Evolutionary conservation across 192 early-diverging fungal species (phyloP).

Genomic region (Geranomyces michiganensis): DNA sequence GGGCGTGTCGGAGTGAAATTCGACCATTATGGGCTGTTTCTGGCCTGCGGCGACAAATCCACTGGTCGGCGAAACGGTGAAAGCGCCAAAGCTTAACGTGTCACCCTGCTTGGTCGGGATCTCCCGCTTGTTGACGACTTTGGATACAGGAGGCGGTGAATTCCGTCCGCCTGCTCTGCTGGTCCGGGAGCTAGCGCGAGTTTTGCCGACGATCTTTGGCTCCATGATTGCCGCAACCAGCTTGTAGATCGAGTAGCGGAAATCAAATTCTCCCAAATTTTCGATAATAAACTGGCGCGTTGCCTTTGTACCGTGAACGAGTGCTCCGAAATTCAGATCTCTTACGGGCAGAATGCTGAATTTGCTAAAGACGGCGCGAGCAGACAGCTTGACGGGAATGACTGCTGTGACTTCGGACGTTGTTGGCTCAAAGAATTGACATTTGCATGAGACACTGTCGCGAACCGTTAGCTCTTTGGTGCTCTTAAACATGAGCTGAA

Average conservation of each 20-base stretch:
- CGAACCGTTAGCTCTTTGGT: conserved; percentile 43
- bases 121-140: conserved; percentile 51
- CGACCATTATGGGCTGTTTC: conserved; percentile 62
- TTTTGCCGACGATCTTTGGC: conserved; percentile 41
- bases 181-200: conserved; percentile 43
- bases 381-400: conserved; percentile 57
- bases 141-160: conserved; percentile 44
- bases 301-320: conserved; percentile 61
- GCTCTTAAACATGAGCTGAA: conserved; percentile 60
- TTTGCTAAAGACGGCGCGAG: conserved; percentile 59
- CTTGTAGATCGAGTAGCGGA: conserved; percentile 62
- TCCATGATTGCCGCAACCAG: conserved; percentile 45
- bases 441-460: conserved; percentile 52
- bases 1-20: conserved; percentile 62
- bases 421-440: conserved; percentile 62
- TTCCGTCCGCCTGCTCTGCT: conserved; percentile 39
- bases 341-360: conserved; percentile 56
- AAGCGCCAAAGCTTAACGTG: conserved; percentile 59
- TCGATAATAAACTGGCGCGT: conserved; percentile 60
- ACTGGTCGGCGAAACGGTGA: conserved; percentile 59
- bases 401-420: conserved; percentile 60
- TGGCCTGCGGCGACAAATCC: conserved; percentile 51
- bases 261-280: conserved; percentile 68
- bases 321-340: conserved; percentile 65
- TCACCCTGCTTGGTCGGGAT: conserved; percentile 54